Conservation (phyloP, 2,329 filamentous ascomycete genomes). For the Fusarium paranaense region DNA sequence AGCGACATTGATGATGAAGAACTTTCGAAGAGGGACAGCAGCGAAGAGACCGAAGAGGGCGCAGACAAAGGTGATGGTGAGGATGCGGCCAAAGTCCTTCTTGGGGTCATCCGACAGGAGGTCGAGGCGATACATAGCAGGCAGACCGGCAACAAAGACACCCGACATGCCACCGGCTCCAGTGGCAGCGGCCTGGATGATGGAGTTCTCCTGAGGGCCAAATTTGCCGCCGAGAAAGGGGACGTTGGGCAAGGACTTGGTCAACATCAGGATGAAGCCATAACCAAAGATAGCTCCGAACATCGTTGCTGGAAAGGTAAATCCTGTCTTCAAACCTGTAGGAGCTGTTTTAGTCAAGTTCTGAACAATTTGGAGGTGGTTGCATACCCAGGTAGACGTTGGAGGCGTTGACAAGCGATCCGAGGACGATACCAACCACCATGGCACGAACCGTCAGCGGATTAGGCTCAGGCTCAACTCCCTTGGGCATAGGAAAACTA, state of each 20-base stretch:
- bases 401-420: not conserved
- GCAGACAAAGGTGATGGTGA: conserved; percentile 70
- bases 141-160: conserved; percentile 70
- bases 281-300: conserved; percentile 70
- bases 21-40: conserved; percentile 72
- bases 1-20: conserved; percentile 75
- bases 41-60: conserved; percentile 75
- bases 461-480: not conserved
- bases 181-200: conserved; percentile 69
- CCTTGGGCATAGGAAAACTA: not conserved
- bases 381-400: not conserved
- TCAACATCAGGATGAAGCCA: conserved; percentile 66
- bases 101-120: conserved; percentile 62
- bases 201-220: conserved; percentile 72
- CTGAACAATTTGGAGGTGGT: not conserved
- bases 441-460: not conserved
- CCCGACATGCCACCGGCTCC: conserved; percentile 68
- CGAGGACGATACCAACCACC: not conserved
- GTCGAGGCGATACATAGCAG: conserved; percentile 68
- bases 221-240: conserved; percentile 66
- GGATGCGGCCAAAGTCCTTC: conserved; percentile 67
- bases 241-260: conserved; percentile 59
- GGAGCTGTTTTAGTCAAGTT: not conserved
- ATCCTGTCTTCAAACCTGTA: conserved; percentile 62
- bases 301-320: conserved; percentile 61